Evolutionary conservation across 169 alveolate species (phyloP), one percentile per base, ranked within the genome.

Genomic region (Cyclospora cayetanensis): DNA sequence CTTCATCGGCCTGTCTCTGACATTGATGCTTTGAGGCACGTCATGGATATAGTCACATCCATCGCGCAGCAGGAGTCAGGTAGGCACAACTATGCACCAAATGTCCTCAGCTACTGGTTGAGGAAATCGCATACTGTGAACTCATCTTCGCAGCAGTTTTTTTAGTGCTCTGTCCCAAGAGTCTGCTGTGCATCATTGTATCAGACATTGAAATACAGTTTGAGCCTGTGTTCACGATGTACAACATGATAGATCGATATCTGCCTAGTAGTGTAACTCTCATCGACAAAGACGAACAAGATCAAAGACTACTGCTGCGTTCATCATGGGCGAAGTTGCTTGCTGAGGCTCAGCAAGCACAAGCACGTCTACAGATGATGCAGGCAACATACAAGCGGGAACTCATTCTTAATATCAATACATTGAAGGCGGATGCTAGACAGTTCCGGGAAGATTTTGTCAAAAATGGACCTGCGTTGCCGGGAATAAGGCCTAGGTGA

Each of bases 381-480:
- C 98, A 98, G 95, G 92, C 96, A 29, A 94, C 94, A 65, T 97
- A 95, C 92, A 95, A 97, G 91, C 95, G 96, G 90, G 95, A 96
- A 72, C 95, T 98, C 93, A 97, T 97, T 89, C 92, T 94, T 63
- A 96, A 97, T 60, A 97, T 98, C 74, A 97, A 97, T 42, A 91
- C 94, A 53, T 94, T 98, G 74, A 97, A 97, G 91, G 95, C 94
- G 63, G 98, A 97, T 92, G 98, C 96, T 11, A 92, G 94, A 53
- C 97, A 96, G 42, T 96, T 97, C 85, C 96, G 98, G 93, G 96
- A 95, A 87, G 98, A 97, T 94, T 98, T 97, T 94, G 99, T 97
- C 87, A 94, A 94, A 93, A 96, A 97, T 93, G 99, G 99, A 50
- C 99, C 99, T 29, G 96, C 97, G 97, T 98, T 96, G 53, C 91